Evolutionary conservation across 176 grass and related monocot genomes (phyloP), one percentile per base, ranked within the genome.

Genomic region (Saccharum spontaneum): DNA sequence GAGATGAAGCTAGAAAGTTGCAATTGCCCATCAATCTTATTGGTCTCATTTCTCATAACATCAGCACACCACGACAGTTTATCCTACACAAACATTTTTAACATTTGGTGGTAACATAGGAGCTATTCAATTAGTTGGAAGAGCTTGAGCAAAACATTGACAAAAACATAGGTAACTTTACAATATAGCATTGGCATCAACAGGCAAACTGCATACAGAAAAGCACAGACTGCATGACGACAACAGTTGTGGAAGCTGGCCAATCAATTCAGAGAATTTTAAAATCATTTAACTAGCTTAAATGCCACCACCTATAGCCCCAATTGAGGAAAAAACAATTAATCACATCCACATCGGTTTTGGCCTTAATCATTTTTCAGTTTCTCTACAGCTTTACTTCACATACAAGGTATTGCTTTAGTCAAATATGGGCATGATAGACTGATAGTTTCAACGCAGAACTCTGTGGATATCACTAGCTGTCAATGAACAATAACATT

Each of bases 371-470:
- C 44, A 59, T 78, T 85, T 90, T 55, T 61, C 1, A 17, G 6
- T 74, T 75, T 84, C n/a, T 10, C 30, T 71, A 52, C 63, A 76
- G 5, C 13, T 87, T 84, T 84, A 43, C 80, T 87, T 87, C 15
- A 71, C 33, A 37, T 67, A 73, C 3, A 73, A 81, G 72, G 17
- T 85, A 79, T 75, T 75, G 38, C 48, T 62, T 3, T 63, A 76
- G 61, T 87, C 80, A 62, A 85, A 61, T 44, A 79, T 3, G 30
- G n/a, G 71, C 16, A 20, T 33, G 26, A 52, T 33, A 65, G 45
- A 75, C 15, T 54, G 13, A 75, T 17, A 77, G 40, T 82, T 33
- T 78, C 4, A 54, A 75, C 40, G 8, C 12, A 87, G 50, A 84
- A 86, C 37, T 80, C 69, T 63, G 48, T 72, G n/a, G 80, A 69